Evolutionary conservation across 2,329 filamentous ascomycete genomes (phyloP).

Genomic region (Sporothrix brasiliensis): DNA sequence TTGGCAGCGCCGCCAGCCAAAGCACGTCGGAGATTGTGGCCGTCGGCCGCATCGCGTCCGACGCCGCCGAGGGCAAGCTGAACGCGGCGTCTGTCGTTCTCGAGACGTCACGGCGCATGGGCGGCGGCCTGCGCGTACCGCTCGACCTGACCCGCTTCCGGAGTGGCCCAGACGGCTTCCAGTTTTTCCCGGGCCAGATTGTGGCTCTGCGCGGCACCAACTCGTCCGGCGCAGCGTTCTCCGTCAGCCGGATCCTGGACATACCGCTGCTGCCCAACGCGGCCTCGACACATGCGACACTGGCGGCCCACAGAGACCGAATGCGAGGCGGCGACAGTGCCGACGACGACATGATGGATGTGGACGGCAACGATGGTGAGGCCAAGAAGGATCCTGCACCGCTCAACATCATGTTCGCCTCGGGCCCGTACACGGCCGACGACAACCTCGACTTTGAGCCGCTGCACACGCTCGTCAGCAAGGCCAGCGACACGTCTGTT

Average conservation of each 20-base stretch:
- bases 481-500: conserved; percentile 71
- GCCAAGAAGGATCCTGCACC: conserved; percentile 58
- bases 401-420: conserved; percentile 74
- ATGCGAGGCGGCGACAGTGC: conserved; percentile 61
- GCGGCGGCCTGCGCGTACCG: conserved; percentile 79
- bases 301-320: conserved; percentile 70
- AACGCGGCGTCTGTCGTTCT: conserved; percentile 84
- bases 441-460: conserved; percentile 91
- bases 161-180: conserved; percentile 54
- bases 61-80: conserved; percentile 81
- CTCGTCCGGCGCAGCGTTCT: conserved; percentile 79
- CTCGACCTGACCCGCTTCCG: conserved; percentile 71
- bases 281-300: conserved; percentile 65
- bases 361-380: conserved; percentile 44
- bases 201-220: conserved; percentile 87
- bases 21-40: conserved; percentile 85
- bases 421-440: conserved; percentile 90
- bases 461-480: conserved; percentile 76
- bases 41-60: conserved; percentile 87
- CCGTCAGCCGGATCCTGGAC: conserved; percentile 73
- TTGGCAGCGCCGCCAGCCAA: conserved; percentile 84
- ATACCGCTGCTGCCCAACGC: conserved; percentile 74
- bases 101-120: conserved; percentile 82
- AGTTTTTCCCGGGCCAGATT: conserved; percentile 94
- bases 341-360: conserved; percentile 59